phyloP scores from a whole-genome alignment of 2,329 filamentous ascomycete genomes.

The Hypoxylon sp. region DNA sequence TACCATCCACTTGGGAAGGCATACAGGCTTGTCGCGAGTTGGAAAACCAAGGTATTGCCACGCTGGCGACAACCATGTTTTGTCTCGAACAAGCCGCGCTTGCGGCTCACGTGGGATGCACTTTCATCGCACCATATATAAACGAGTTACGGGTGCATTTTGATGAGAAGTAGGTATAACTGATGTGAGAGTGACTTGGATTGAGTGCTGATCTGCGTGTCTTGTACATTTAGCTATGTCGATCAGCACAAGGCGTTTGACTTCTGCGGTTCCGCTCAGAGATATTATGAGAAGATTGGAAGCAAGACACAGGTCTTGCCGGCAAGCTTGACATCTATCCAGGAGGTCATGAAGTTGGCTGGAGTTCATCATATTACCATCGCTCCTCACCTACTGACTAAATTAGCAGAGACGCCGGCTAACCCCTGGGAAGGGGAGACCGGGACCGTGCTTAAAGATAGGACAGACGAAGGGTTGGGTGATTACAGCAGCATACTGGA shows the following conservation, averaged over 20 bases:
- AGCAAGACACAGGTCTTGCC: conserved; percentile 67
- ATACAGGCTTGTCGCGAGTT: conserved; percentile 70
- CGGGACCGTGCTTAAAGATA: conserved; percentile 49
- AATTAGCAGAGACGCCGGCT: conserved; percentile 59
- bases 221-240: conserved; percentile 57
- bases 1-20: conserved; percentile 75
- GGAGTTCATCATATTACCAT: conserved; percentile 73
- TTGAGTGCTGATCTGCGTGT: conserved; percentile 2
- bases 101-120: conserved; percentile 70
- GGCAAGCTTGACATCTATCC: conserved; percentile 69
- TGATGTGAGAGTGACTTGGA: neutral
- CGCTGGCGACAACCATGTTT: conserved; percentile 75
- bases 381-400: conserved; percentile 65
- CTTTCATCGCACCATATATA: conserved; percentile 76
- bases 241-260: conserved; percentile 65
- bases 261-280: conserved; percentile 66
- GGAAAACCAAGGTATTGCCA: conserved; percentile 68
- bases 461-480: conserved; percentile 27
- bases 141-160: conserved; percentile 76
- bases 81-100: conserved; percentile 72
- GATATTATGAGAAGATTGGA: conserved; percentile 63
- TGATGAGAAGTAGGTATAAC: conserved; percentile 59
- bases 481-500: conserved; percentile 49
- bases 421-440: conserved; percentile 53
- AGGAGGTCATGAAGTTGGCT: conserved; percentile 71